phyloP scores from a whole-genome alignment of 306 rosid genomes.

The Styphnolobium japonicum region DNA sequence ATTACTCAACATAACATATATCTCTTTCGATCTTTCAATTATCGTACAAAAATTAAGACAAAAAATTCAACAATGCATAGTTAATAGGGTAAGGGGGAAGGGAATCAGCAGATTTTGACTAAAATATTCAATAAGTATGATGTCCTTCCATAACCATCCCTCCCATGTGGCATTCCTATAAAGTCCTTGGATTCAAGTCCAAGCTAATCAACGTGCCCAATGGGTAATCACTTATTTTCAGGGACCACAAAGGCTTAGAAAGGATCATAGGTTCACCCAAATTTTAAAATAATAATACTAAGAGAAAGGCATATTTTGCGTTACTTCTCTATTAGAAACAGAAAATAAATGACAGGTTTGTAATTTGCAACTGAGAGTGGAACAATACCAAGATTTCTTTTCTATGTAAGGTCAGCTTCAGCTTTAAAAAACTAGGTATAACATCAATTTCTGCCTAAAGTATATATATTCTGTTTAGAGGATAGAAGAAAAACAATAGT shows the following conservation, averaged over 20 bases:
- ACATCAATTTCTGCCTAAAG: not conserved
- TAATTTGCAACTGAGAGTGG: not conserved
- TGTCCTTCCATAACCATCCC: not conserved
- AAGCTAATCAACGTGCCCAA: not conserved
- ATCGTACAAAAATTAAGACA: not conserved
- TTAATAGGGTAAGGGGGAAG: not conserved
- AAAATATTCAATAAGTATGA: not conserved
- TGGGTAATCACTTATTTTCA: not conserved
- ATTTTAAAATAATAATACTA: not conserved
- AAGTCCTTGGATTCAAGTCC: not conserved
- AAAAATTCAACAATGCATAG: no score
- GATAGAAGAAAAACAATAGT: not conserved
- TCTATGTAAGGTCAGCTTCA: not conserved
- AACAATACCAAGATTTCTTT: not conserved
- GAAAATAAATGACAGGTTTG: not conserved
- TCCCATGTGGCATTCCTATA: not conserved
- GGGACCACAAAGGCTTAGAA: not conserved
- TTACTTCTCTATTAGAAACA: not conserved
- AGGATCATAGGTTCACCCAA: not conserved
- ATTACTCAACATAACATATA: not conserved
- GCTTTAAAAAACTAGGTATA: not conserved
- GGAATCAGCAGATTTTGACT: not conserved
- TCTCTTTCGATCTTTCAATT: not conserved
- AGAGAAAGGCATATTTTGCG: not conserved
- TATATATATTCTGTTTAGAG: not conserved